A percentile compares a stretch with the other conserved stretches of the same genome.
Evolutionary conservation across 2,329 filamentous ascomycete genomes (phyloP).

Genomic region (Ceratocystis ficicola): DNA sequence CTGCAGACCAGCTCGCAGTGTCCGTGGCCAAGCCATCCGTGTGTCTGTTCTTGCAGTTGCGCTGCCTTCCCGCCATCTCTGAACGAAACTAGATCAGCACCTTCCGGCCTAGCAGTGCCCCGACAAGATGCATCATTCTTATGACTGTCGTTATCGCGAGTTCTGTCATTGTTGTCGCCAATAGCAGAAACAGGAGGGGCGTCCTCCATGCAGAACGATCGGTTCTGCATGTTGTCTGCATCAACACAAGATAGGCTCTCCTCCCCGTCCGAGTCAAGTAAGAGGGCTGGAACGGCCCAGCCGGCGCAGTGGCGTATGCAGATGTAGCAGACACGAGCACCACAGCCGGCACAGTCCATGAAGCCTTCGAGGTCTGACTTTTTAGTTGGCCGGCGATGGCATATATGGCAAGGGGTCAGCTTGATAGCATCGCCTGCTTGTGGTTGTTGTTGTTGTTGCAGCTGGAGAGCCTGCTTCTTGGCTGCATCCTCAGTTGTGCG

Average conservation of each 20-base stretch:
- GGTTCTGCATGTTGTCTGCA: background rate
- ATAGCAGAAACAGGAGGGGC: background rate
- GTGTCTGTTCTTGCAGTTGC: constrained; percentile 22
- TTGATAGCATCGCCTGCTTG: constrained; percentile 19
- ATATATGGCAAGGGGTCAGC: constrained; percentile 53
- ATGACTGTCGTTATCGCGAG: background rate
- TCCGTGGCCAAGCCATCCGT: constrained; percentile 33
- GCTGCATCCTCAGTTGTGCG: background rate
- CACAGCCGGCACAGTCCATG: constrained; percentile 51
- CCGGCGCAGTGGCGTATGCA: constrained; percentile 53
- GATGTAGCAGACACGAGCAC: constrained; percentile 53
- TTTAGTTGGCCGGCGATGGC: constrained; percentile 51
- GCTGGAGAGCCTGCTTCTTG: background rate
- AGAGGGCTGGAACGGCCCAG: constrained; percentile 28
- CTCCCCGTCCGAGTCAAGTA: background rate
- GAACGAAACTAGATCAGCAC: background rate
- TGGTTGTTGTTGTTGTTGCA: constrained; percentile 23
- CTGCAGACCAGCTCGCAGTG: constrained; percentile 50
- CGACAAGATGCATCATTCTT: background rate
- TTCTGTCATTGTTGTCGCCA: background rate
- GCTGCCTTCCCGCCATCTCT: constrained; percentile 6
- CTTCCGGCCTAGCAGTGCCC: background rate
- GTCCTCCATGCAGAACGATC: constrained; percentile 3
- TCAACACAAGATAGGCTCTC: background rate
- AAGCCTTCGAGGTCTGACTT: constrained; percentile 55